Evolutionary conservation across 2,329 filamentous ascomycete species (phyloP), one percentile per base, ranked within the genome.

Genomic region (Chaetomium sp.): DNA sequence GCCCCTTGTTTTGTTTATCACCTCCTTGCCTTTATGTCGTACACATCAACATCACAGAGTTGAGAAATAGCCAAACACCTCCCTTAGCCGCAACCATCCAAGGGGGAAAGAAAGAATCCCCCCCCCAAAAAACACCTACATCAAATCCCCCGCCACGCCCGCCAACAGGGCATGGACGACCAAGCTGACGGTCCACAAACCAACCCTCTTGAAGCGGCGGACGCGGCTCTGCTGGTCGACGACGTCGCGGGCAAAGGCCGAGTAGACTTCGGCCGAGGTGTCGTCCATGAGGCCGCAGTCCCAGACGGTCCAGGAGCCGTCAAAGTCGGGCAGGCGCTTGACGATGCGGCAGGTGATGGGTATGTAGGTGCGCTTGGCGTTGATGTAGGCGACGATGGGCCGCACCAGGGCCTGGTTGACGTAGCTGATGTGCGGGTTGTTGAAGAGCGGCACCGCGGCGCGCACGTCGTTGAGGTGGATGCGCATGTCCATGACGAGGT

Each of bases 381-480:
- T 99, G 78, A 99, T 98, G 76, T 98, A 99, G 7, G 95, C 95
- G 49, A 99, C 93, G 67, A 99, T 99, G 19, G 95, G 95, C 4
- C 95, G 88, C 42, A 98, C 92, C 4, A 98, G 87, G 1, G 95
- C 93, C 76, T 96, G 96, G 78, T 97, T 98, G 72, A 97, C 90
- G 76, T 98, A 99, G 0, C 92, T 96, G 57, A 98, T 86, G 74
- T 97, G 90, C 19, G 87, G 89, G 1, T 91, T 96, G 60, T 73
- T 71, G 79, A 99, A 98, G 58, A 98, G 85, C 0, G 95, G 95
- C 1, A 99, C 93, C 2, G 90, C 89, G 31, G 95, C 95, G 70
- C 93, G 92, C 53, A 97, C 93, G 70, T 97, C 92, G 78, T 97
- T 98, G 67, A 99, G 86, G 74, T 97, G 91, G 67, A 98, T 89